Evolutionary conservation across 1,284 basidiomycete species (phyloP), one percentile per base, ranked within the genome.

Genomic region (Inonotus hispidus): DNA sequence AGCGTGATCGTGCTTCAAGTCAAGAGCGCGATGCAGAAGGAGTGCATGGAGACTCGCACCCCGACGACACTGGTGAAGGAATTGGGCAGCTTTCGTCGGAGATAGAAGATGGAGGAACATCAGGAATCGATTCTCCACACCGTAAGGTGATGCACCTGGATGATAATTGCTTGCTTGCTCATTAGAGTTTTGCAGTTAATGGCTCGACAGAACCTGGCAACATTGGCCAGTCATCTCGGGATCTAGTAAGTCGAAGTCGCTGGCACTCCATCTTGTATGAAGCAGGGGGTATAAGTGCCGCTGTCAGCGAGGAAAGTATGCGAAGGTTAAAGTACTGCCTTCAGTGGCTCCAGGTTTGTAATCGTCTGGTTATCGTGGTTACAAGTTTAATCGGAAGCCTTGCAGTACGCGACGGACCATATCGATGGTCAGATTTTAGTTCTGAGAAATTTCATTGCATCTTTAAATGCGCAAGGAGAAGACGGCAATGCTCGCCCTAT

Each of bases 251-350:
- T 62, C 78, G 90, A 27, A 88, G 88, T 68, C 77, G 90, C 52
- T 94, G 92, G 92, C 90, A 93, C 65, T 82, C 87, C 0, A 82
- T 95, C 59, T 75, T 96, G 39, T 79, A 90, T 19, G 93, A 95
- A 72, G 93, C 93, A 1, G 92, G 93, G n/a, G 93, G 93, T 0
- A 79, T 96, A 35, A 84, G 92, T 60, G 91, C 91, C 0, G 93
- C 93, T 2, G 79, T 95, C 58, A 93, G 91, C 71, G 91, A 94
- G 66, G 93, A 95, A 72, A 93, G 88, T 69, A 92, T 95, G 89
- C 81, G 90, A 64, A 80, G 88, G 58, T 74, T 96, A 54, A 88
- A 88, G 71, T 95, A 94, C 70, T 94, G 92, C 73, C 73, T 95
- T 38, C 85, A 92, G 62, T 95, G 92, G 92, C 77, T 96, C n/a